A percentile compares a stretch with the other conserved stretches of the same genome.
phyloP scores from a whole-genome alignment of 1,139 yeast genomes.

The Pichia sp. region DNA sequence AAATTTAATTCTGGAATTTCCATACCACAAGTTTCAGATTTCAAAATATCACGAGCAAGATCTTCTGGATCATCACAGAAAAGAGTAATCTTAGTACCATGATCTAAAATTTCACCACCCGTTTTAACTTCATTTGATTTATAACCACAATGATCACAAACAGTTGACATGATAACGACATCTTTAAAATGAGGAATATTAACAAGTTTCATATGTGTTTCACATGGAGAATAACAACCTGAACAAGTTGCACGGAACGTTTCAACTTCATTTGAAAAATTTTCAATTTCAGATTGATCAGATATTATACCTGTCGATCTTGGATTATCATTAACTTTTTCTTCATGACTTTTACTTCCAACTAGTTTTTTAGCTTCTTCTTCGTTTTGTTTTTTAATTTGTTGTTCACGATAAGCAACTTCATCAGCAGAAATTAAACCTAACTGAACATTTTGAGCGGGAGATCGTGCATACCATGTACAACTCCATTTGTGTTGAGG shows the following conservation, averaged over 20 bases:
- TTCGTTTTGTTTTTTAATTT: constrained; percentile 31
- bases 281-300: constrained; percentile 76
- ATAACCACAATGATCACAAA: constrained; percentile 89
- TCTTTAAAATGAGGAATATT: constrained; percentile 97
- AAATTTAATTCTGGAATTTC: constrained; percentile 79
- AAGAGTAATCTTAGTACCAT: constrained; percentile 72
- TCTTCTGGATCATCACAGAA: constrained; percentile 88
- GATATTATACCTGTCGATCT: constrained; percentile 53
- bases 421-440: constrained; percentile 85
- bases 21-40: constrained; percentile 89
- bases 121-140: constrained; percentile 97
- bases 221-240: constrained; percentile 73
- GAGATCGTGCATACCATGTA: constrained; percentile 75
- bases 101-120: constrained; percentile 90
- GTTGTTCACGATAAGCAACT: constrained; percentile 48
- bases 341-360: constrained; percentile 9
- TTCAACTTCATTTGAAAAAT: constrained; percentile 82
- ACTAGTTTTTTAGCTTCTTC: constrained; percentile 29
- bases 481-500: constrained; percentile 88
- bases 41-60: constrained; percentile 86
- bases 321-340: constrained; percentile 37
- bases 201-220: constrained; percentile 94
- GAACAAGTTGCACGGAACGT: constrained; percentile 92
- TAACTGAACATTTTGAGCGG: constrained; percentile 79
- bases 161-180: constrained; percentile 93